A percentile compares a stretch with the other conserved stretches of the same genome.
Conservation (phyloP, 371 early-diverging fungal species). For the Coemansia sp. region DNA sequence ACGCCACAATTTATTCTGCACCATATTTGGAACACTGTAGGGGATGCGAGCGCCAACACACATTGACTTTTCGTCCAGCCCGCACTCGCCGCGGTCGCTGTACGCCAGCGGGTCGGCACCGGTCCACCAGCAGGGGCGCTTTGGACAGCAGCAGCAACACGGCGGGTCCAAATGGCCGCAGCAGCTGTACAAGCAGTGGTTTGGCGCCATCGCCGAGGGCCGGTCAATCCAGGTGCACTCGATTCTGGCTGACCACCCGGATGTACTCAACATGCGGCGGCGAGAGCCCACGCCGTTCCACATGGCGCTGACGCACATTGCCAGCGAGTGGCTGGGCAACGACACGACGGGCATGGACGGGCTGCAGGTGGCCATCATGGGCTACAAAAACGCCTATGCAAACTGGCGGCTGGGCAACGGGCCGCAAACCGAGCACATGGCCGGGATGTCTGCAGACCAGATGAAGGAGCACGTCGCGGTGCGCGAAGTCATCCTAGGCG, state of each 20-base stretch:
- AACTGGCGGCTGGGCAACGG: conserved; percentile 53
- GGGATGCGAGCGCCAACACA: conserved; percentile 48
- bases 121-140: conserved; percentile 4
- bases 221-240: conserved; percentile 51
- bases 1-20: not conserved
- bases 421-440: conserved; percentile 46
- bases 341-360: conserved; percentile 54
- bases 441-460: conserved; percentile 49
- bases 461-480: conserved; percentile 52
- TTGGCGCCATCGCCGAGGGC: conserved; percentile 52
- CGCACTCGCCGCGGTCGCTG: conserved; percentile 30
- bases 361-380: conserved; percentile 54
- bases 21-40: conserved; percentile 19
- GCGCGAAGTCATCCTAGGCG: conserved; percentile 51
- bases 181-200: conserved; percentile 50
- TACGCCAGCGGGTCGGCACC: conserved; percentile 17
- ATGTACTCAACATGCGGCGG: conserved; percentile 48
- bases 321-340: conserved; percentile 50
- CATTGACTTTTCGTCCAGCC: conserved; percentile 44
- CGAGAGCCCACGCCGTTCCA: conserved; percentile 52
- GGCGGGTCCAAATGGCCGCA: conserved; percentile 18
- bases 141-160: conserved; percentile 5
- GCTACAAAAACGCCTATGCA: conserved; percentile 53
- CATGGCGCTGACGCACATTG: conserved; percentile 50
- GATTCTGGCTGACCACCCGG: conserved; percentile 49